A percentile compares a stretch with the other conserved stretches of the same genome.
Conservation (phyloP, 306 rosid genomes). For the Gastrolobium bilobum region DNA sequence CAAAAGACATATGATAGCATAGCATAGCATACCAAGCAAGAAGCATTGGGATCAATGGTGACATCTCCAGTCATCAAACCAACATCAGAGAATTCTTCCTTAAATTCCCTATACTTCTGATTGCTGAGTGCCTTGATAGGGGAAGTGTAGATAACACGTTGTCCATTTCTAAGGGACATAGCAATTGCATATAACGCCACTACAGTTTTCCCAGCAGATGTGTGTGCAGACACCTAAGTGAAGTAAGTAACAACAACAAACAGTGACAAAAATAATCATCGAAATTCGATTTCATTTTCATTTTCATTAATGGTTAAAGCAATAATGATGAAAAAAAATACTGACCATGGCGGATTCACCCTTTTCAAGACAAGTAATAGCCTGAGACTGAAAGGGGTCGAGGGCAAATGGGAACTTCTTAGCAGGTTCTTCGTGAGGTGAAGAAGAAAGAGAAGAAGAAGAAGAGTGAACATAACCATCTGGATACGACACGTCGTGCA, state of each 20-base stretch:
- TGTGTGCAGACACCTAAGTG: slow-evolving; percentile 91
- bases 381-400: slow-evolving; percentile 87
- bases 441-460: not conserved
- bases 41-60: slow-evolving; percentile 91
- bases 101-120: slow-evolving; percentile 93
- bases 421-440: slow-evolving; percentile 61
- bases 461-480: slow-evolving; percentile 61
- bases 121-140: slow-evolving; percentile 98
- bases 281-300: not conserved
- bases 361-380: slow-evolving; percentile 80
- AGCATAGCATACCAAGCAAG: slow-evolving; percentile 75
- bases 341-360: slow-evolving; percentile 87
- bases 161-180: slow-evolving; percentile 81
- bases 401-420: slow-evolving; percentile 84
- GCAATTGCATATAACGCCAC: slow-evolving; percentile 96
- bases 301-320: not conserved
- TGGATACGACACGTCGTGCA: slow-evolving; percentile 86
- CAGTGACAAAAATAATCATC: slow-evolving; percentile 11
- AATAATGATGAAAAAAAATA: not conserved
- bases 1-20: not conserved
- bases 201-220: slow-evolving; percentile 96
- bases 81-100: slow-evolving; percentile 93
- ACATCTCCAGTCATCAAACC: slow-evolving; percentile 99
- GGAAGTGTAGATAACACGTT: slow-evolving; percentile 92
- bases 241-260: not conserved